Percentiles rank a stretch among this genome's conserved stretches.
Evolutionary conservation across 331 rosid species (phyloP).

Genomic region (Prunus yedoensis): DNA sequence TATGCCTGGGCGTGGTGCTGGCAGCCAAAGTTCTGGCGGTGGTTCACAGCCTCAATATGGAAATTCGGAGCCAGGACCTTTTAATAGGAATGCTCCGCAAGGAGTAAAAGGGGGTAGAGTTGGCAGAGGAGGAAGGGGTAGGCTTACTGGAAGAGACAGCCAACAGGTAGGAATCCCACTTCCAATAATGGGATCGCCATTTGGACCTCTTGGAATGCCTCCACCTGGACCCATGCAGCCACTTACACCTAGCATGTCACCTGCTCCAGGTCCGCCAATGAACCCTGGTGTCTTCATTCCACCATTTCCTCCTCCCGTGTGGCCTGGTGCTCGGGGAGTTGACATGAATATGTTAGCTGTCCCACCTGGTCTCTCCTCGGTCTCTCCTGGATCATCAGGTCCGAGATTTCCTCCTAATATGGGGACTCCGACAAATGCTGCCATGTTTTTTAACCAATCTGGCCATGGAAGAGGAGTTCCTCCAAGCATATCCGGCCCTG

Average conservation of each 20-base stretch:
- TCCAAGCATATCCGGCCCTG: slow-evolving; percentile 58
- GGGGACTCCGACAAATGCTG: slow-evolving; percentile 62
- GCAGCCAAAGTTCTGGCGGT: slow-evolving; percentile 62
- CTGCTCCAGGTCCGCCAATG: slow-evolving; percentile 87
- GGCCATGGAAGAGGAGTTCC: slow-evolving; percentile 78
- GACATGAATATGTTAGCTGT: slow-evolving; percentile 75
- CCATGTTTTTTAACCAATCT: slow-evolving; percentile 73
- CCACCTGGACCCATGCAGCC: slow-evolving; percentile 92
- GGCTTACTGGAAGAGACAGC: slow-evolving; percentile 75
- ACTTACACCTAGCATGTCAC: slow-evolving; percentile 78
- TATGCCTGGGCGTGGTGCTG: slow-evolving; percentile 48
- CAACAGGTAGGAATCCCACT: slow-evolving; percentile 73
- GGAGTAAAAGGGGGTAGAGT: slow-evolving; percentile 79
- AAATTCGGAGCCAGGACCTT: slow-evolving; percentile 63
- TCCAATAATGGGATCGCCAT: slow-evolving; percentile 79
- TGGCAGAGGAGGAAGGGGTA: slow-evolving; percentile 88
- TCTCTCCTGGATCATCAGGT: slow-evolving; percentile 64
- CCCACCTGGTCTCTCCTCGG: slow-evolving; percentile 57
- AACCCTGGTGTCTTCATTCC: slow-evolving; percentile 82
- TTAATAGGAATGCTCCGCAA: slow-evolving; percentile 71
- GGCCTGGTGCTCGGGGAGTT: slow-evolving; percentile 84
- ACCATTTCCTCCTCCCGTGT: slow-evolving; percentile 71
- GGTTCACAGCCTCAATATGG: slow-evolving; percentile 76
- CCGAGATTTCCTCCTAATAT: slow-evolving; percentile 74
- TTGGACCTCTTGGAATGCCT: slow-evolving; percentile 83